Evolutionary conservation across 768 basidiomycete species (phyloP), one percentile per base, ranked within the genome.

Genomic region (Agaricus bisporus): DNA sequence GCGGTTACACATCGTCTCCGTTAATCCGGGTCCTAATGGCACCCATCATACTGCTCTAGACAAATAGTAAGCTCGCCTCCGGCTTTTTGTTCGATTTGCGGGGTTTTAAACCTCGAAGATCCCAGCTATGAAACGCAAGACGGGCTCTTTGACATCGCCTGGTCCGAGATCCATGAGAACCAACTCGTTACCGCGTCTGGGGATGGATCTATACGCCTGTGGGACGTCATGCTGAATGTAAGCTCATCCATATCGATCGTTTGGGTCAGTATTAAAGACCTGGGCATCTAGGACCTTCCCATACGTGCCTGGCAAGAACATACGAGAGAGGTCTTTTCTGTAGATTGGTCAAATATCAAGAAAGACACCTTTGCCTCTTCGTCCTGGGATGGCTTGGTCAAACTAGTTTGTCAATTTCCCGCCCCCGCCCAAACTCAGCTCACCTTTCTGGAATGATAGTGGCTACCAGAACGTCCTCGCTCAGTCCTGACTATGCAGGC

Each of bases 261-360:
- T 6, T 4, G 3, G 10, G 32, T 10, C 47, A 36, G 32, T 32
- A 11, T 36, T 10, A 32, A 15, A 6, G n/a, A 17, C 14, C 4
- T n/a, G 18, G 12, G 4, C 28, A 41, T 57, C 6, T 70, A 98
- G 93, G 88, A 92, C 61, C 80, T 86, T 50, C 95, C 95, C 1
- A 87, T 98, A 59, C 83, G 85, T 56, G 82, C 81, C 46, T 98
- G 95, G 95, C 88, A 91, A 61, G 95, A 98, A 68, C 95, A 98
- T 68, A 82, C 85, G 11, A 82, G 86, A 47, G 95, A 98, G 66
- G 91, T 94, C 6, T 94, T 91, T 73, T 88, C 87, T 10, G 82
- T 98, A 5, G 91, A 98, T 67, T 98, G 95, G 95, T 93, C 88
- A 57, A 98, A 97, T 69, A 68, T 95, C 57, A 83, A 86, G 61